Evolutionary conservation across 2,329 filamentous ascomycete species (phyloP).

Genomic region (Didymella segeticola): DNA sequence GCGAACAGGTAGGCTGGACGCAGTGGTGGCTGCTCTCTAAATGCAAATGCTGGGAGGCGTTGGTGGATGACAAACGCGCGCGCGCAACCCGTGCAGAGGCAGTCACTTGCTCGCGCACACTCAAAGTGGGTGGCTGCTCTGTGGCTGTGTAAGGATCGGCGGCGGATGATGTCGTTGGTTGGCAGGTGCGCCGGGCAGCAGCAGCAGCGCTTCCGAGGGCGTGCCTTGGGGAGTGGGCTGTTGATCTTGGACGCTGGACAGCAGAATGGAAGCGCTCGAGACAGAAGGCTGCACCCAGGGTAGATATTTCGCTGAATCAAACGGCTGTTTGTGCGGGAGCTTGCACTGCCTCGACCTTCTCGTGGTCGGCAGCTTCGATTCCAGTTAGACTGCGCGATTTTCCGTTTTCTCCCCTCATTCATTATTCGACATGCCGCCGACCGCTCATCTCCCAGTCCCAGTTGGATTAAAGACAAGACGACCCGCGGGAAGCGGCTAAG

Average conservation of each 20-base stretch:
- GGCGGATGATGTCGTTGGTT: conserved; percentile 16
- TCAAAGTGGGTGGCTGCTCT: conserved; percentile 14
- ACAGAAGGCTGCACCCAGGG: conserved; percentile 8
- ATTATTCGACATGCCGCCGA: conserved; percentile 16
- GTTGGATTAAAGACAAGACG: neutral
- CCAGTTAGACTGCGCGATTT: conserved; percentile 22
- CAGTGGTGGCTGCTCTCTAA: conserved; percentile 1
- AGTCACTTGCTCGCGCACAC: conserved; percentile 6
- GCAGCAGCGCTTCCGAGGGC: conserved; percentile 12
- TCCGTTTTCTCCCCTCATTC: conserved; percentile 18
- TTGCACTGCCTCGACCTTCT: conserved; percentile 20
- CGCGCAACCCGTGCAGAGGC: conserved; percentile 12
- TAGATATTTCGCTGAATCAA: conserved; percentile 18
- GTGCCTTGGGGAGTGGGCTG: conserved; percentile 12
- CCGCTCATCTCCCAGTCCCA: conserved; percentile 15
- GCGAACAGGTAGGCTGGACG: neutral
- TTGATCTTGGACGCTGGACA: conserved; percentile 17
- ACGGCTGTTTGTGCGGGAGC: conserved; percentile 18
- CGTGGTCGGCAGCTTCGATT: conserved; percentile 17
- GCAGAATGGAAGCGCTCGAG: conserved; percentile 9
- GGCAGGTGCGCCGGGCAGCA: conserved; percentile 19
- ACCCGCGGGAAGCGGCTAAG: conserved; percentile 17
- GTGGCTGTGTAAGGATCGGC: conserved; percentile 20
- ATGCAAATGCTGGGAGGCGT: conserved; percentile 9
- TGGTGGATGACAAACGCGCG: conserved; percentile 9